These are phyloP conservation scores for Aspergillus vadensis DNA, from an alignment of 2,329 filamentous ascomycete genomes.

Conservation along the genomic window DNA sequence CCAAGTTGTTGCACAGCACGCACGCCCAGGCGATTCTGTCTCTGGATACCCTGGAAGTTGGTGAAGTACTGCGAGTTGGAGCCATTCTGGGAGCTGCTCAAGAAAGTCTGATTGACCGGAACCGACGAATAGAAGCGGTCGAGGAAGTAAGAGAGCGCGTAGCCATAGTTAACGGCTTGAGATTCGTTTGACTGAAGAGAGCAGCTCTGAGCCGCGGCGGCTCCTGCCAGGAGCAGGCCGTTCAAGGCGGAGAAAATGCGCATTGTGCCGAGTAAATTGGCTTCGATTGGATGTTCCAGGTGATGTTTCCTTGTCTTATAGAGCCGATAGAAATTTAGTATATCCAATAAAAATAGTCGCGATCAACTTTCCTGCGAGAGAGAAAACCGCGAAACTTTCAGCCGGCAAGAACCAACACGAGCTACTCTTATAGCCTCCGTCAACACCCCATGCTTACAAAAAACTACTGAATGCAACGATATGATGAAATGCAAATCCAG, in stretches of 20 bases:
- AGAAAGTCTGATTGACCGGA: conserved; percentile 28
- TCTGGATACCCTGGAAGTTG: conserved; percentile 29
- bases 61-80: conserved; percentile 20
- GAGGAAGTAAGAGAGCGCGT: conserved; percentile 27
- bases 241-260: conserved; percentile 22
- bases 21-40: conserved; percentile 27
- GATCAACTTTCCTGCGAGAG: neutral
- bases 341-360: neutral
- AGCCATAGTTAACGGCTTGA: conserved; percentile 27
- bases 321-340: neutral
- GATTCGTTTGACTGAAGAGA: conserved; percentile 23
- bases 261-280: conserved; percentile 16
- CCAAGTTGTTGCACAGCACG: conserved; percentile 28
- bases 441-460: neutral
- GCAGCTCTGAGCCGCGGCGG: conserved; percentile 25
- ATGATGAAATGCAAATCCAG: conserved; percentile 23
- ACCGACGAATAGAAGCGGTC: conserved; percentile 27
- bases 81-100: conserved; percentile 22
- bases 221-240: conserved; percentile 25
- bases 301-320: neutral
- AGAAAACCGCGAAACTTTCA: neutral
- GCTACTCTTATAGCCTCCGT: conserved; percentile 16
- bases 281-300: neutral
- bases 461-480: conserved; percentile 17
- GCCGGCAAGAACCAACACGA: neutral